phyloP scores from a whole-genome alignment of 1,139 yeast genomes.

The Taphrina populina region DNA sequence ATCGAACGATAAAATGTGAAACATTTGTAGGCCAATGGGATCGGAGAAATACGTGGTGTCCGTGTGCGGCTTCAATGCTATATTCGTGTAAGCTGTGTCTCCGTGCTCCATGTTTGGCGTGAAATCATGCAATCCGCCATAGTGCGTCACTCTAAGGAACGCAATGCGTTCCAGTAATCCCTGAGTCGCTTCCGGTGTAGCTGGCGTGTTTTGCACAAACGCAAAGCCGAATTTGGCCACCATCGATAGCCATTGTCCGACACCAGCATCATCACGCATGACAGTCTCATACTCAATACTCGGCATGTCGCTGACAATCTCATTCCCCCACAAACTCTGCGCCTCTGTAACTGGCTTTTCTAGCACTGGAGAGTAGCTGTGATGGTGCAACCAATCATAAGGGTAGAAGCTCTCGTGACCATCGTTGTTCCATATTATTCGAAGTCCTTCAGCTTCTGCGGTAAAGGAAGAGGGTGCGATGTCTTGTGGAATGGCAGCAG shows the following conservation, averaged over 20 bases:
- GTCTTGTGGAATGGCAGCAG: constrained; percentile 55
- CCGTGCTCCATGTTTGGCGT: constrained; percentile 69
- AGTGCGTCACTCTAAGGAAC: constrained; percentile 70
- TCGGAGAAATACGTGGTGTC: constrained; percentile 81
- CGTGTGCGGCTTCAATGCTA: constrained; percentile 66
- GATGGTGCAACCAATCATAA: constrained; percentile 56
- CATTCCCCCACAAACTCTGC: constrained; percentile 53
- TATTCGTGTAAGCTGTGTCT: constrained; percentile 73
- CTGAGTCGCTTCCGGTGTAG: constrained; percentile 61
- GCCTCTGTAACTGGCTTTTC: constrained; percentile 42
- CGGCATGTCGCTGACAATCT: constrained; percentile 53
- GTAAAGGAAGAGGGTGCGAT: constrained; percentile 47
- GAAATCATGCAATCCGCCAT: constrained; percentile 77
- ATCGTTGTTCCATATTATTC: constrained; percentile 42
- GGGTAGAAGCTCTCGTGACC: constrained; percentile 54
- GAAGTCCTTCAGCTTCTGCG: constrained; percentile 38
- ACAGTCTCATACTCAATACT: constrained; percentile 53
- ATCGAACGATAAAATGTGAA: constrained; percentile 64
- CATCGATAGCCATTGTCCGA: constrained; percentile 61
- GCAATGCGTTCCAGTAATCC: constrained; percentile 60
- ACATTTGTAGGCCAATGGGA: constrained; percentile 71
- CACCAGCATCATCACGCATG: constrained; percentile 52
- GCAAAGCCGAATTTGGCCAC: constrained; percentile 62
- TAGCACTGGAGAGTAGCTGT: constrained; percentile 60
- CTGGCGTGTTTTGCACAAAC: constrained; percentile 63